Evolutionary conservation across 2,329 filamentous ascomycete species (phyloP), one percentile per base, ranked within the genome.

Genomic region (Neopestalotiopsis sp.): DNA sequence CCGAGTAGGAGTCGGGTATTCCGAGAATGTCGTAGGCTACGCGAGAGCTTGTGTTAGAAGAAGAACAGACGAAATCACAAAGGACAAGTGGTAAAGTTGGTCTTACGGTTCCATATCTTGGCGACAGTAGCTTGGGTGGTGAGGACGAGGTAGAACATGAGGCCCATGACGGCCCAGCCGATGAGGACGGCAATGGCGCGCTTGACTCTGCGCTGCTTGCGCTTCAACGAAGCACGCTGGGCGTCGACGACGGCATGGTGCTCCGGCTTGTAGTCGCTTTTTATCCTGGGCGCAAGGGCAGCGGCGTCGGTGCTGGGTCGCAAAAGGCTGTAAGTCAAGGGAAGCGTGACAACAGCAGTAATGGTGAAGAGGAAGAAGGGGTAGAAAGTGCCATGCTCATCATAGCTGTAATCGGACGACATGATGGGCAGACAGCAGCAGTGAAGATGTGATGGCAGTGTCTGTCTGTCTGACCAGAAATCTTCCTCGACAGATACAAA

Each of bases 301-400:
- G 94, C 92, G 72, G 94, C 89, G 76, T 94, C 85, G 73, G 84
- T 93, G 80, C 89, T 92, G 59, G 94, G 90, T 79, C 91, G 92
- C 77, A 98, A 87, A 75, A 97, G 90, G 73, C 91, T 93, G 83
- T 97, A 97, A 76, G 95, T 97, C 77, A 97, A 88, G 71, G 95
- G 95, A 69, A 97, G 84, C 42, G 96, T 98, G 82, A 98, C 88
- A 74, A 99, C 90, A 77, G 91, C 91, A 71, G 92, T 90, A 77
- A 98, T 88, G 58, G 95, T 98, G 79, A 98, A 91, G 83, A 98
- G 92, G 86, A 99, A 99, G 89, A 97, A 97, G 74, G 97, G 96
- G 87, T 98, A 99, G 86, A 98, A 98, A 89, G 98, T 94, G 76
- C 94, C 95, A 89, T 96, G 90, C 80, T 97, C 93, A 88, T 99